These are phyloP conservation scores for Talaromyces sp. DNA, from an alignment of 2,329 filamentous ascomycete species.

Conservation along the genomic window DNA sequence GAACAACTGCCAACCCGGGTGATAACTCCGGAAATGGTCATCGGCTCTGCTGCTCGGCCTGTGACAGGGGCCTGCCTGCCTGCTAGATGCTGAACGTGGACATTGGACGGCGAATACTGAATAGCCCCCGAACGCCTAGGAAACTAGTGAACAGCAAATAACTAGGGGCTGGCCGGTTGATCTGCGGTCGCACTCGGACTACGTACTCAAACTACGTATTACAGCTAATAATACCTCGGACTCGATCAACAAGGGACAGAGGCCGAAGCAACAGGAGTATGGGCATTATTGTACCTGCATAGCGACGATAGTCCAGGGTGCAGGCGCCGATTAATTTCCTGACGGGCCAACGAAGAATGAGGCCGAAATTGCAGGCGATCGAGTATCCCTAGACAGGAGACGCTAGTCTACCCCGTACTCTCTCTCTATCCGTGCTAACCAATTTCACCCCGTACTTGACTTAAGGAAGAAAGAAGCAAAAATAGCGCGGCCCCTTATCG, in stretches of 20 bases:
- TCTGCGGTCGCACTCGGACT: background rate
- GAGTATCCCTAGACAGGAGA: background rate
- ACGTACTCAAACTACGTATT: background rate
- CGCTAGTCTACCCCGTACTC: background rate
- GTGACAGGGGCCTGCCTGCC: background rate
- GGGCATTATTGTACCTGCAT: slow-evolving; percentile 1
- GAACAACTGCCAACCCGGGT: background rate
- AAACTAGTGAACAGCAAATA: background rate
- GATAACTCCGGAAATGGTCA: background rate
- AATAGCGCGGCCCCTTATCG: slow-evolving; percentile 7
- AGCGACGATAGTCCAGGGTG: background rate
- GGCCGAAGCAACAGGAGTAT: background rate
- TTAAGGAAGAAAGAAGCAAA: background rate
- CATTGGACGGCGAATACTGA: background rate
- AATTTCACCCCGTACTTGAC: background rate
- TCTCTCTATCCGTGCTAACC: background rate
- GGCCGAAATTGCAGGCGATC: background rate
- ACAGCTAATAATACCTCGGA: background rate
- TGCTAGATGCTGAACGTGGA: background rate
- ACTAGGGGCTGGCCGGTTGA: background rate
- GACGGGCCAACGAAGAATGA: background rate
- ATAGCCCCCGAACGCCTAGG: background rate
- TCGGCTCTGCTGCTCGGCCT: background rate
- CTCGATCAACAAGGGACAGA: background rate
- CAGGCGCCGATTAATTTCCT: background rate